A percentile compares a stretch with the other conserved stretches of the same genome.
Evolutionary conservation across 2,329 filamentous ascomycete genomes (phyloP).

Genomic region (Fusarium ramigenum): DNA sequence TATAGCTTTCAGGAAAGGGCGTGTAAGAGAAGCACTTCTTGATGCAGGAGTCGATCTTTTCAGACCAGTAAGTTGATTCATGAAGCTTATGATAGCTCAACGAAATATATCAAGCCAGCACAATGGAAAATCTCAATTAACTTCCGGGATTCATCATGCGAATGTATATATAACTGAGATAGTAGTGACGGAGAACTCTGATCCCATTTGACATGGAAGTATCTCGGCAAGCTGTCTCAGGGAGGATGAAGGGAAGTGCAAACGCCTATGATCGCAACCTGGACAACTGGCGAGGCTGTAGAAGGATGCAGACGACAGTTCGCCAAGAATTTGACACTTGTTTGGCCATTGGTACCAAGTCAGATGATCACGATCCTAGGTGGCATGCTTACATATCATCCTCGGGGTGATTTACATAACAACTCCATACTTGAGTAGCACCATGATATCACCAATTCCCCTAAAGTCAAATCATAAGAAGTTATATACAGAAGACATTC

Average conservation of each 20-base stretch:
- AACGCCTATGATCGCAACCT: background rate
- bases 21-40: background rate
- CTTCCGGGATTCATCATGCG: background rate
- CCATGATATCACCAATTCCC: background rate
- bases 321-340: background rate
- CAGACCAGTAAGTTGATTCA: background rate
- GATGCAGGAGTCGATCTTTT: background rate
- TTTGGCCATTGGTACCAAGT: background rate
- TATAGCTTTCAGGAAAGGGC: background rate
- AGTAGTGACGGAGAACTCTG: background rate
- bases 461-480: background rate
- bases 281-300: background rate
- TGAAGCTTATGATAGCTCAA: background rate
- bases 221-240: background rate
- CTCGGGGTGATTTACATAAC: background rate
- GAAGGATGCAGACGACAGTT: background rate
- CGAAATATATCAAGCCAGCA: background rate
- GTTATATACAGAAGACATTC: background rate
- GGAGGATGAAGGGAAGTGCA: background rate
- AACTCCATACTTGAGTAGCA: background rate
- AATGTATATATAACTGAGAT: background rate
- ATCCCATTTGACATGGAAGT: background rate
- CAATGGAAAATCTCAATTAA: too few relatives aligned
- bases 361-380: too few relatives aligned
- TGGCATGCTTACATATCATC: background rate